Base-by-base conservation (phyloP, 177 flowering plant genomes). In the Vitis hybrid region DNA sequence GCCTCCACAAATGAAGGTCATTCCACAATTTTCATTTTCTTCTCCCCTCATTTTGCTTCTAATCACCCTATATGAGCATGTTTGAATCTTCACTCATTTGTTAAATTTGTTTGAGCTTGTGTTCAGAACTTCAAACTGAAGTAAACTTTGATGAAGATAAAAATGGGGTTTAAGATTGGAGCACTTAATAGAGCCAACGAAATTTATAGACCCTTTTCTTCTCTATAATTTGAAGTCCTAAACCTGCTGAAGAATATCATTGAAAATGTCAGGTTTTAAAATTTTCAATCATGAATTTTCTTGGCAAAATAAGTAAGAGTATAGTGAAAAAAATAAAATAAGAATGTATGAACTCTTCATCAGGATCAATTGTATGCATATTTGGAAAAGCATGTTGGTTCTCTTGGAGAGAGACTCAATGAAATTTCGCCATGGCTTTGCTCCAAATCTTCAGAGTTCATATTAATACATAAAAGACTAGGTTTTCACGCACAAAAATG, bases 1-100 rank as follows among this genome's bases (percentile, higher is more conserved):
- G 81, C 91, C 96, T 73, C 86, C 89, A 49, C 96, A 91, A 72
- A 91, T 91, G 93, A 87, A 91, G 96, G 96, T 90, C 19, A 68
- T 54, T 8, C 48, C 48, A 7, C 48, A 39, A 15, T 45, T 15
- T 26, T 26, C 14, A 55, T 13, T 23, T 13, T 19, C 1, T 56
- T 19, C 60, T 49, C 51, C 54, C 12, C 64, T 10, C 15, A 23
- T 32, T 39, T 1, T 34, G n/a, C n/a, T 62, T 26, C 39, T 26
- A 3, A 6, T 60, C 32, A 60, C 14, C 14, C 62, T 60, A 11
- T 60, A 23, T 15, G 12, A 18, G 12, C 26, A 39, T 39, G 48
- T 39, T 39, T 26, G 62, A 32, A 60, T 60, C 1, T 4, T 14
- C 21, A 14, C 9, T 6, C 57, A 55, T 55, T 6, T 39, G 48